Base-by-base conservation (phyloP, 768 basidiomycete species). In the Boletus speciosus region DNA sequence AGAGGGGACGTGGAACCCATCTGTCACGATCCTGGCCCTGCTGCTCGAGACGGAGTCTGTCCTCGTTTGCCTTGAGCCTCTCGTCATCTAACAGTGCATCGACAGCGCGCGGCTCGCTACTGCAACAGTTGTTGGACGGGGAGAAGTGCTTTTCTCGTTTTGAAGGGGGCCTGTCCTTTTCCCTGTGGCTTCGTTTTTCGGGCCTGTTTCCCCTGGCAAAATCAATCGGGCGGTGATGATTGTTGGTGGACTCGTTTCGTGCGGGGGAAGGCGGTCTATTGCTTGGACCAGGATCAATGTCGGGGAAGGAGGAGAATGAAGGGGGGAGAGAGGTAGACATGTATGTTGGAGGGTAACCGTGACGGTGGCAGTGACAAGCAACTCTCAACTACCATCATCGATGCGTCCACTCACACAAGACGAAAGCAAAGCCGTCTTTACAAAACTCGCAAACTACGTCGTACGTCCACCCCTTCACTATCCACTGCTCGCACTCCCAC, bases 321-420 rank as follows among this genome's bases (percentile, higher is more conserved):
- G 83, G 82, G 31, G 84, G 78, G 63, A 86, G 78, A 5, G 67
- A 83, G n/a, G 37, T 85, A 4, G 85, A 82, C 79, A 84, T 65
- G 55, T 52, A n/a, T 21, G 40, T 25, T 55, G 47, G 23, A 47
- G 45, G 27, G 56, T 36, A 23, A 35, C 35, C 6, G 11, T n/a
- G 21, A 42, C 21, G 44, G 59, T 61, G 59, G 59, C 52, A 23
- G 52, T 53, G 52, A 38, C 25, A 16, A 4, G 12, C 16, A 9
- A 23, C 35, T n/a, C 27, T 44, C 27, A 16, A 31, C 43, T 3
- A 44, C 43, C 25, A 44, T 7, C 35, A 48, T 27, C 51, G 38
- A 97, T 98, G 96, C 87, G 96, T 9, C 96, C 96, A 21, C 78
- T 98, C 48, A 98, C 96, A 25, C 92, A 98, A 71, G 94, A 97